phyloP scores from a whole-genome alignment of 164 flowering plant genomes.

The Aristolochia fimbriata region DNA sequence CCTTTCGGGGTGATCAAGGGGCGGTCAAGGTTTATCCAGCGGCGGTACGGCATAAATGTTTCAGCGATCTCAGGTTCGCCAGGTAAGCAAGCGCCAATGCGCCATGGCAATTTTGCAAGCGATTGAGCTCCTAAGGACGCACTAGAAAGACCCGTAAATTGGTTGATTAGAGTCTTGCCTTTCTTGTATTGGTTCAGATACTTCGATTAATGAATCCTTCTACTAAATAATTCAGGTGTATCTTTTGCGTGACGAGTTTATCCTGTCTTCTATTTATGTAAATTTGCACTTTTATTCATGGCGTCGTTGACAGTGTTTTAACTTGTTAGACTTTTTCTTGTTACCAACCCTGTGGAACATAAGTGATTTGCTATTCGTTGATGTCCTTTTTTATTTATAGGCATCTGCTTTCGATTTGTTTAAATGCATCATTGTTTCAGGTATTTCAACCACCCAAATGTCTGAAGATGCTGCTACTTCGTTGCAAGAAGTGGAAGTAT shows the following conservation, averaged over 20 bases:
- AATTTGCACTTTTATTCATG: background rate
- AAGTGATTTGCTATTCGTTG: too few species aligned
- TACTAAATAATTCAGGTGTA: too few species aligned
- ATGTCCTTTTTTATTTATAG: too few species aligned
- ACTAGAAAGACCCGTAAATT: too few species aligned
- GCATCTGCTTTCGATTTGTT: background rate
- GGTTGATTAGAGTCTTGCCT: too few species aligned
- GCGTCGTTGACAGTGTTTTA: too few species aligned
- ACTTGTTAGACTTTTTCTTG: too few species aligned
- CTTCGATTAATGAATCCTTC: too few species aligned
- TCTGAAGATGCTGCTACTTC: constrained; percentile 25
- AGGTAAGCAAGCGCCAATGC: constrained; percentile 9
- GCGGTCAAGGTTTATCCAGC: constrained; percentile 7
- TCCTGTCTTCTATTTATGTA: background rate
- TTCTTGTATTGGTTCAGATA: too few species aligned
- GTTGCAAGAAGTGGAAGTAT: constrained; percentile 53
- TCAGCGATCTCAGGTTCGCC: constrained; percentile 34
- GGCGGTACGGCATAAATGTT: constrained; percentile 4
- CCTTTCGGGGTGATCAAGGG: background rate
- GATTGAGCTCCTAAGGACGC: too few species aligned
- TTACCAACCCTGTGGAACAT: background rate
- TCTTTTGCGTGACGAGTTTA: constrained; percentile 3
- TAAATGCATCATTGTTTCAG: constrained; percentile 14
- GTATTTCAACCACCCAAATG: constrained; percentile 21
- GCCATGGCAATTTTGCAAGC: too few species aligned